These are phyloP conservation scores for Metschnikowia kofuensis DNA, from an alignment of 805 yeast genomes.

Conservation along the genomic window DNA sequence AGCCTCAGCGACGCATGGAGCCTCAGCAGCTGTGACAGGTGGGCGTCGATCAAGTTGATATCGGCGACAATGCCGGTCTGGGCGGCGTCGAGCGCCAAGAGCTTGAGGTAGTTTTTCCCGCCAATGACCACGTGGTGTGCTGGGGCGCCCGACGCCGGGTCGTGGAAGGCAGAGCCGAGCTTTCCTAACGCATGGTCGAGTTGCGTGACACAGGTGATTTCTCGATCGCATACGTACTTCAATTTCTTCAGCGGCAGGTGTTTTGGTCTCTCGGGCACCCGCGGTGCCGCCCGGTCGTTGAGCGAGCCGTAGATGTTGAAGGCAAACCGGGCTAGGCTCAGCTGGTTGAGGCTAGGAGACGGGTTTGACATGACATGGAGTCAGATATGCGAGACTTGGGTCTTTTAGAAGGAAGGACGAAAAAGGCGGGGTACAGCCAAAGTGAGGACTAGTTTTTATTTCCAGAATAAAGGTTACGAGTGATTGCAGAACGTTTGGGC, in stretches of 20 bases:
- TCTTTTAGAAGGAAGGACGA: no score
- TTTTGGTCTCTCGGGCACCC: constrained; percentile 8
- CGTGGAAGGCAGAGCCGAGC: constrained; percentile 7
- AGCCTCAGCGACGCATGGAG: constrained; percentile 21
- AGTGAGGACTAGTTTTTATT: no score
- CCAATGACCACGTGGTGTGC: constrained; percentile 38
- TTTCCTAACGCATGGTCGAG: constrained; percentile 24
- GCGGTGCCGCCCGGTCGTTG: constrained; percentile 20
- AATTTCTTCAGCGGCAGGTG: constrained; percentile 11
- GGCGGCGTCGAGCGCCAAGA: constrained; percentile 30
- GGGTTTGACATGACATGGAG: neutral
- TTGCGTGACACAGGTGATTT: constrained; percentile 23
- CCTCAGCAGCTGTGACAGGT: constrained; percentile 11
- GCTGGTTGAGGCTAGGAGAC: constrained; percentile 12
- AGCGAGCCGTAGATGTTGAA: constrained; percentile 54
- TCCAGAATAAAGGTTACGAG: no score
- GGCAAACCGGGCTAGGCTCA: constrained; percentile 51
- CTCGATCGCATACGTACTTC: constrained; percentile 22
- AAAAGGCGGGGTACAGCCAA: no score
- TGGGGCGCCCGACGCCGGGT: constrained; percentile 14
- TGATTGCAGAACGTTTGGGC: no score
- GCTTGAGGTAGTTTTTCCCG: constrained; percentile 39
- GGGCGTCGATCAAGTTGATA: constrained; percentile 29
- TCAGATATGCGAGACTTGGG: no score
- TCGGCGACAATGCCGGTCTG: constrained; percentile 34